phyloP scores from a whole-genome alignment of 176 grass and related monocot genomes.

The Metroxylon sagu region DNA sequence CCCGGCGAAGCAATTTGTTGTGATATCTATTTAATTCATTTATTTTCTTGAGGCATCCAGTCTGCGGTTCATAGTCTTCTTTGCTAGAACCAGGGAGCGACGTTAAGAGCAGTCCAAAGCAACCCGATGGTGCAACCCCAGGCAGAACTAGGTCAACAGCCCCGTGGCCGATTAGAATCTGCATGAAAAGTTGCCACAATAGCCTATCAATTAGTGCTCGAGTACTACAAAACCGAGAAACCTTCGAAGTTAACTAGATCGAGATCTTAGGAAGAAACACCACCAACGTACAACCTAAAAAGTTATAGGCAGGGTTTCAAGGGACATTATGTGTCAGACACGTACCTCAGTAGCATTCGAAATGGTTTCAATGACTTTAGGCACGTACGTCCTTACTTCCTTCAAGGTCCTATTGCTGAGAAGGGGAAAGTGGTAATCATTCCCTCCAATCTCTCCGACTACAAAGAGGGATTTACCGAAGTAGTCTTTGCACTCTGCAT shows the following conservation, averaged over 20 bases:
- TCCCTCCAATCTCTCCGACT: conserved; percentile 53
- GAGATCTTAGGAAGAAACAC: too few species aligned
- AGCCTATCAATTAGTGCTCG: too few species aligned
- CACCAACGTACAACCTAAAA: too few species aligned
- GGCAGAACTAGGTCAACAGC: conserved; percentile 36
- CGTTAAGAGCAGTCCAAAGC: conserved; percentile 30
- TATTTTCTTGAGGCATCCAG: conserved; percentile 40
- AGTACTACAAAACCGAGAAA: too few species aligned
- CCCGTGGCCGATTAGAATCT: conserved; percentile 32
- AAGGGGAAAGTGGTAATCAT: conserved; percentile 38
- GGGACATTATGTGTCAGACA: too few species aligned
- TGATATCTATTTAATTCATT: conserved; percentile 40
- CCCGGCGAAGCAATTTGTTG: conserved; percentile 39
- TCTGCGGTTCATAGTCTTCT: conserved; percentile 24
- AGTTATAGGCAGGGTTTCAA: too few species aligned
- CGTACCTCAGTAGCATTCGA: conserved; percentile 34
- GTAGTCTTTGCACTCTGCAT: conserved; percentile 22
- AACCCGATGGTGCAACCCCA: conserved; percentile 21
- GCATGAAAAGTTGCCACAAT: background rate
- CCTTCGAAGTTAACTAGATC: too few species aligned
- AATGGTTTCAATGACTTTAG: conserved; percentile 37
- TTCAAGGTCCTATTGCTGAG: conserved; percentile 24
- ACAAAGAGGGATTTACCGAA: conserved; percentile 42
- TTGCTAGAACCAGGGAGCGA: conserved; percentile 1
- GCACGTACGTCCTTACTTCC: conserved; percentile 33